phyloP scores from a whole-genome alignment of 2,329 filamentous ascomycete genomes.

The Fusarium pseudocircinatum region DNA sequence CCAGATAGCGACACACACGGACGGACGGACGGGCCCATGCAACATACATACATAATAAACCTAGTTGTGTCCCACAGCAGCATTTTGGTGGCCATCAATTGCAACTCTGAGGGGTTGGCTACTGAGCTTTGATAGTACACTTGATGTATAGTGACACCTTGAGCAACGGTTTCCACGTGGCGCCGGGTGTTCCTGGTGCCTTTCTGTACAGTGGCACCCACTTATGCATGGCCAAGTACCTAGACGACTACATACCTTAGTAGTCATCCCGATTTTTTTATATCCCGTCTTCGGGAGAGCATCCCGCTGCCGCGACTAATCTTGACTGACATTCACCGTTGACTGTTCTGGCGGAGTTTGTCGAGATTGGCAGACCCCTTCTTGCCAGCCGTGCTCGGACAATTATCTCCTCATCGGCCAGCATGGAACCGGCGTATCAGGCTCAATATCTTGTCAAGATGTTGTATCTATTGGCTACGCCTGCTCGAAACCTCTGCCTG shows the following conservation, averaged over 20 bases:
- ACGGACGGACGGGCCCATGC: slow-evolving; percentile 18
- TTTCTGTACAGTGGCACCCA: slow-evolving; percentile 30
- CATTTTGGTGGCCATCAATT: slow-evolving; percentile 14
- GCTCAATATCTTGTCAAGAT: not conserved
- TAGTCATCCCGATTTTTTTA: slow-evolving; percentile 12
- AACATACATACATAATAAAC: not conserved
- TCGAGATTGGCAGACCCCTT: not conserved
- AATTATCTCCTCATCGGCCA: not conserved
- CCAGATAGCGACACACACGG: slow-evolving; percentile 8
- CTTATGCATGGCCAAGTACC: slow-evolving; percentile 31
- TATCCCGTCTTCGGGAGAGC: slow-evolving; percentile 28
- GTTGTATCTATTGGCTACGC: slow-evolving; percentile 8
- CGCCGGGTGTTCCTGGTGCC: slow-evolving; percentile 30
- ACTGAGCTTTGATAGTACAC: slow-evolving; percentile 18
- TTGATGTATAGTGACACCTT: slow-evolving; percentile 29
- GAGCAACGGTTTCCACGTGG: slow-evolving; percentile 39
- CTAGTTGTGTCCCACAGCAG: slow-evolving; percentile 34
- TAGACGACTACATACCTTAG: not conserved
- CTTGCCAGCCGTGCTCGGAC: not conserved
- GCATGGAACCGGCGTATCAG: slow-evolving; percentile 16
- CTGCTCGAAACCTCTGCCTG: not conserved
- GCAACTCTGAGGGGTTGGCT: slow-evolving; percentile 2
- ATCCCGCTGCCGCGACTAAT: slow-evolving; percentile 25
- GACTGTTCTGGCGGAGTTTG: not conserved
- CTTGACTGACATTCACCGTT: slow-evolving; percentile 4